Evolutionary conservation across 2,329 filamentous ascomycete genomes (phyloP), one percentile per base, ranked within the genome.

Genomic region (Fusarium vanettenii): DNA sequence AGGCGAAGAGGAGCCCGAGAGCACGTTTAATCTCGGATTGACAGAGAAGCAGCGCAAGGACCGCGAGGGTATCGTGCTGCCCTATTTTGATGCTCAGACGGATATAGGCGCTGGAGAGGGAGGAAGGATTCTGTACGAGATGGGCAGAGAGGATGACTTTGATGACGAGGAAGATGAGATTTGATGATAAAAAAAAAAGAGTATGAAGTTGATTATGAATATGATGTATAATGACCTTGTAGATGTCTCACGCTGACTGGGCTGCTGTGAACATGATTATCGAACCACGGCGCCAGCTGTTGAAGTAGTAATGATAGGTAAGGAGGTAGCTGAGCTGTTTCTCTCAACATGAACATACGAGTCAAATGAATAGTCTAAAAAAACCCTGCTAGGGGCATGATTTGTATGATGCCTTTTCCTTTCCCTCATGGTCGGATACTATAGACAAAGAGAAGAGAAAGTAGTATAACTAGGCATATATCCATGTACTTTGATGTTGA

Each of bases 161-260:
- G 95, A 98, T 77, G 95, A 97, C 69, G 95, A 97, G 80, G 95
- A 98, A 79, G 95, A 98, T 84, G 95, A 98, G 84, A 95, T 96
- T 75, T 95, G 84, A 71, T 5, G 29, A 29, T 20, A 29, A 55
- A 50, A 50, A 29, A 29, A 55, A 50, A 20, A 35, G 16, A 29
- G 2, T 11, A 57, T 5, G 20, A 57, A 20, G 11, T 27, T 25
- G 33, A 57, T 35, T 25, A 35, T 52, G 29, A 67, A 67, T 33
- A n/a, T 71, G 43, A 60, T 6, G 27, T 7, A 33, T 68, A 13
- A 64, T 16, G 37, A 37, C 20, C 10, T 39, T 71, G 27, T 35
- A 27, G 8, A 20, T 22, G 31, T 20, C 13, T 37, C 9, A 25
- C 35, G 9, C 35, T 25, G 20, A n/a, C 27, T 20, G 18, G 27